Conservation (phyloP, 139 green algal species). For the Picochlorum sp. region DNA sequence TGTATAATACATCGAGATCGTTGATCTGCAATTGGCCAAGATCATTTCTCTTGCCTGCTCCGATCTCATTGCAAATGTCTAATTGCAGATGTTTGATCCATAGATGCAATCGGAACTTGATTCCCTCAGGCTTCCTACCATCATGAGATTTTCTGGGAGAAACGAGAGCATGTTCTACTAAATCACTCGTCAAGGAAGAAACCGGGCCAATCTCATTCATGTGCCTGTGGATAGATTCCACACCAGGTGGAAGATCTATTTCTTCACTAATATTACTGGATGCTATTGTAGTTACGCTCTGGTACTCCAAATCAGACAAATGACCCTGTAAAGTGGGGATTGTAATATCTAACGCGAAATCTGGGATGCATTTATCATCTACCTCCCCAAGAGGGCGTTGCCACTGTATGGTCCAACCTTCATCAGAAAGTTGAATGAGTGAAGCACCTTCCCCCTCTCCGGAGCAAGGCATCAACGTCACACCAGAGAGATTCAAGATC, state of each 20-base stretch:
- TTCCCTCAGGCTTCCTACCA: no score
- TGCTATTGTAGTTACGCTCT: constrained; percentile 51
- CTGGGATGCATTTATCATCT: constrained; percentile 5
- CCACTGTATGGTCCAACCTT: constrained; percentile 25
- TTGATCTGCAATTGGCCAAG: constrained; percentile 30
- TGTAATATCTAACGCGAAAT: constrained; percentile 40
- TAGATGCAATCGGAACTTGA: no score
- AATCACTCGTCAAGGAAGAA: no score
- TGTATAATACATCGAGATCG: constrained; percentile 50
- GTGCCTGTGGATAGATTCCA: constrained; percentile 4
- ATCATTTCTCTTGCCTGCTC: no score
- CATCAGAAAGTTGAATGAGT: constrained; percentile 43
- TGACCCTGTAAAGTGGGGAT: constrained; percentile 46
- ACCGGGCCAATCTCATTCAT: neutral
- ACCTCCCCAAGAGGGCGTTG: constrained; percentile 15
- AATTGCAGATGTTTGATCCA: no score
- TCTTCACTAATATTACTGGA: constrained; percentile 49
- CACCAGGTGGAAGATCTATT: neutral
- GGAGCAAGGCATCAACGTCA: constrained; percentile 27
- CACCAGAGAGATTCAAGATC: constrained; percentile 34
- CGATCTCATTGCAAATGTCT: no score
- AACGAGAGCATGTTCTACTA: no score
- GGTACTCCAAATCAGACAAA: constrained; percentile 66
- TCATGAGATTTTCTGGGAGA: no score
- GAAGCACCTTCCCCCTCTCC: constrained; percentile 35